Evolutionary conservation across 306 rosid genomes (phyloP), one percentile per base, ranked within the genome.

Genomic region (Fragaria iinumae): DNA sequence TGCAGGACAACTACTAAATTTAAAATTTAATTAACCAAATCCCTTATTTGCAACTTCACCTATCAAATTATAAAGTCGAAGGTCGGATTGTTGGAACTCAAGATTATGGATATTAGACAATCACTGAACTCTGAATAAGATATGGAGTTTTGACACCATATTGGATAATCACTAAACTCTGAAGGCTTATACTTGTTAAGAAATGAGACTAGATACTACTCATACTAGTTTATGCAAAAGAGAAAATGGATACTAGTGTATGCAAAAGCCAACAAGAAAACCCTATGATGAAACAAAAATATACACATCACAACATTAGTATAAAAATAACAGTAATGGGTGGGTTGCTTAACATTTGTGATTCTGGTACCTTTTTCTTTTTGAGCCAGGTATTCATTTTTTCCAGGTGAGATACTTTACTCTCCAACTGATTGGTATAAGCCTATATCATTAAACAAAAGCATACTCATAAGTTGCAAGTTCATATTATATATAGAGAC

Each of bases 281-380:
- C n/a, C 56, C 56, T 50, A 50, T 17, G 56, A 50, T 50, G 8
- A 50, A 5, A 10, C 27, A 55, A 55, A 8, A 8, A 9, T 56
- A 12, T n/a, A 55, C 12, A 56, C 14, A 56, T 56, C 63, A 56
- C 29, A 8, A 5, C 2, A 27, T 0, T 27, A 12, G 18, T 11
- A 60, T 0, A 23, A 4, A 4, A 27, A 27, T 27, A 60, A 60
- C 17, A 34, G 1, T 14, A 6, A 4, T 34, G 12, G 43, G 21
- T 34, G 4, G 23, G 53, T n/a, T 53, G 34, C 23, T 70, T 8
- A 39, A n/a, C 23, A 60, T 47, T 52, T 69, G 78, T 18, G 65
- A 20, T 67, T 56, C 25, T 57, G 36, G 50, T 89, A 89, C 91
- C 96, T 84, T 83, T n/a, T 68, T 65, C 84, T 57, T 81, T 76